Evolutionary conservation across 164 flowering plant genomes (phyloP), one percentile per base, ranked within the genome.

Genomic region (Chimonanthus salicifolius): DNA sequence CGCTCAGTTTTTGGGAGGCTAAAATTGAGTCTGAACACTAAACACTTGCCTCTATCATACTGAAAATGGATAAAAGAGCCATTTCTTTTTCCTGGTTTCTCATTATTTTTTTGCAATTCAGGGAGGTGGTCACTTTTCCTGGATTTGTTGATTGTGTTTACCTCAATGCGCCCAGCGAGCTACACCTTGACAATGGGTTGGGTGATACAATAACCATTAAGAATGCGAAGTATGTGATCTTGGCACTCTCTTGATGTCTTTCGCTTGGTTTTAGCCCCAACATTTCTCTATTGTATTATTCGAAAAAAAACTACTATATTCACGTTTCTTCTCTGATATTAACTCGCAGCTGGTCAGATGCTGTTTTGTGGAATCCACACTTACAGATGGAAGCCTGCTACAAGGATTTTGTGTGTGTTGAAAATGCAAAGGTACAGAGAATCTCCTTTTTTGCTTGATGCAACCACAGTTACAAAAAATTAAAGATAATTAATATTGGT

Each of bases 121-220:
- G 97, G 89, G 97, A 91, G 63, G 85, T 74, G 47, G 82, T 90
- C 73, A 85, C 85, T 48, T 92, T 89, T 84, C 98, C 99, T 69
- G 97, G 97, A 74, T 91, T 92, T 83, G 97, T 94, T 11, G 99
- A 94, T 71, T 94, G 99, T 70, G 58, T 94, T 64, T 94, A 94
- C 80, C 90, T 94, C 63, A 87, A 87, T 75, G 89, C 98, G 20
- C 89, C 97, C 16, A 67, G 54, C 74, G 94, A 83, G 78, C 67
- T 91, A 76, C 82, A 78, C 16, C 89, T 92, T 68, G 86, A 92
- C 77, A 92, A 91, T 76, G 97, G 98, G 54, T 77, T 92, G 81
- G 97, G 94, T 63, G 90, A 88, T 74, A 64, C 64, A 33, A 87
- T 92, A 74, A 73, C 88, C 68, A 80, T 92, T 73, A 86, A 63